Base-by-base conservation (phyloP, 306 rosid genomes). In the Alnus rubra region DNA sequence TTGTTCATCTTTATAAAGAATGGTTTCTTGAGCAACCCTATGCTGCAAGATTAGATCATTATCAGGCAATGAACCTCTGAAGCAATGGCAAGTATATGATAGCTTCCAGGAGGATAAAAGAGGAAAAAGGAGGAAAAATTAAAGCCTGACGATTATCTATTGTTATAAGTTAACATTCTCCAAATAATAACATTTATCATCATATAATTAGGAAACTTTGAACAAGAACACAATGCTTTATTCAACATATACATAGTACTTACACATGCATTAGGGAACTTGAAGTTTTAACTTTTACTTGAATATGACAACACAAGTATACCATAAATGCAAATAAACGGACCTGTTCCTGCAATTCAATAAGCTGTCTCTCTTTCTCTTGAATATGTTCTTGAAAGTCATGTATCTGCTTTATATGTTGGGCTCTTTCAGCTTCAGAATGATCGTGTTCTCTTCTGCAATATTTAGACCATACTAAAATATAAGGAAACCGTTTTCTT, bases 381-480 rank as follows among this genome's bases (percentile, higher is more conserved):
- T 90, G 99, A 81, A 96, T 55, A 82, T 90, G 99, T 52, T 93
- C 98, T 86, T 96, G 99, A 74, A 91, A 88, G 49, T 96, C 99
- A 58, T 88, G 96, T 74, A 93, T 76, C 85, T 96, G 97, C 81
- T 96, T 87, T 53, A 96, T 79, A 78, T 93, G 97, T 73, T 96
- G 98, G 71, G 97, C 87, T 86, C 97, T 96, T 88, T 96, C 98
- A 80, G 91, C 99, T 82, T 96, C 99, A 18, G 94, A 87, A 82
- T 96, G 98, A 82, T 93, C 98, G 23, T 88, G 93, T 88, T 96
- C 99, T 88, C 92, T 93, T 88, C 99, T 96, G 90, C 82, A 87
- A 82, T 82, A 45, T 11, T 63, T 14, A 12, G 42, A 63, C 42
- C 23, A 63, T 31, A 33, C 2, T 63, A 63, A 1, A 4, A 33